A percentile compares a stretch with the other conserved stretches of the same genome.
Conservation (phyloP, 192 early-diverging fungal genomes). For the Rhizophagus sp. region DNA sequence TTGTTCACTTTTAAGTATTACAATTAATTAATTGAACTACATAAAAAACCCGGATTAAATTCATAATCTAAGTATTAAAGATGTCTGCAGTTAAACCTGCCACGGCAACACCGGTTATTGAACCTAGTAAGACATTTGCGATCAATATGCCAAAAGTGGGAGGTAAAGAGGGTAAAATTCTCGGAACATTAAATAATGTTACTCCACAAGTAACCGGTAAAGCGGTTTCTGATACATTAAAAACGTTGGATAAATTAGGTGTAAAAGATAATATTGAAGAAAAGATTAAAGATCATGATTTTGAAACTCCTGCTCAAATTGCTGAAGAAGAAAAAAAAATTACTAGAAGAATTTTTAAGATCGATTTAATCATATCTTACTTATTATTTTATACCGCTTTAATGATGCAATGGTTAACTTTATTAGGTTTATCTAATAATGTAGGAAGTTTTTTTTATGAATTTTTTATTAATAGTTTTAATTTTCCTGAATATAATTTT, state of each 20-base stretch:
- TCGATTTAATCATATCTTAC: slow-evolving; percentile 8
- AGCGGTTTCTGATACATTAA: background rate
- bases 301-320: slow-evolving; percentile 1
- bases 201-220: background rate
- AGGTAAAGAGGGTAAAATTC: background rate
- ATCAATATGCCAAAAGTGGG: background rate
- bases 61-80: background rate
- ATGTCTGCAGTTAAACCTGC: background rate
- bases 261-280: slow-evolving; percentile 22
- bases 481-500: slow-evolving; percentile 24
- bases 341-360: slow-evolving; percentile 2
- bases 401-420: slow-evolving; percentile 19
- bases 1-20: too few relatives aligned
- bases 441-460: slow-evolving; percentile 19
- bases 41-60: too few relatives aligned
- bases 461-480: slow-evolving; percentile 14
- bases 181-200: background rate
- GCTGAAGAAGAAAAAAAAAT: background rate
- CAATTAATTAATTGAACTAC: too few relatives aligned
- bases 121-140: background rate
- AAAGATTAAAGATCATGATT: background rate
- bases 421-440: slow-evolving; percentile 5
- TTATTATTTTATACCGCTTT: slow-evolving; percentile 20
- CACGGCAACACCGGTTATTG: background rate
- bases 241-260: background rate